Conservation (phyloP, 2,329 filamentous ascomycete species). For the Exophiala viscosa region DNA sequence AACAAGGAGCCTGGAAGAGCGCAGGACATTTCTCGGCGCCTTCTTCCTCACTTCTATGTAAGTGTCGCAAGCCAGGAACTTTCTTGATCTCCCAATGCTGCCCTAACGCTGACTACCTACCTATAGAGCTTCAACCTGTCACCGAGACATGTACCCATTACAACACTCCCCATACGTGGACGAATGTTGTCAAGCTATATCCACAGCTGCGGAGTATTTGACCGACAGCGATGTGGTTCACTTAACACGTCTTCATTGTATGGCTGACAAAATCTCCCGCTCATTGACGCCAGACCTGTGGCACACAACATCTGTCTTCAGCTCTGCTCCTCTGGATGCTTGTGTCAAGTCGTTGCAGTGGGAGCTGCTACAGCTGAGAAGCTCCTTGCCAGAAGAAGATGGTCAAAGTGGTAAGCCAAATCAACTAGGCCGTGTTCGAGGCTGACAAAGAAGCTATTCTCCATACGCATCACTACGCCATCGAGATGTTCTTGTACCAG, state of each 20-base stretch:
- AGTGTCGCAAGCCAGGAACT: constrained; percentile 12
- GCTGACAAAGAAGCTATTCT: constrained; percentile 25
- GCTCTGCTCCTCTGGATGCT: constrained; percentile 23
- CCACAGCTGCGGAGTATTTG: constrained; percentile 44
- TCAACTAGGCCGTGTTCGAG: neutral
- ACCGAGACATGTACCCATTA: constrained; percentile 45
- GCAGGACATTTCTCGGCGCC: constrained; percentile 42
- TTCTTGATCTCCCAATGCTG: neutral
- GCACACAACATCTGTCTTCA: constrained; percentile 4
- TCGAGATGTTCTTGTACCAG: constrained; percentile 30
- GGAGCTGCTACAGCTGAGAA: constrained; percentile 34
- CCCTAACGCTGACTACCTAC: neutral
- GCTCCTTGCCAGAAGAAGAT: constrained; percentile 8
- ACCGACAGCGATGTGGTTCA: constrained; percentile 47
- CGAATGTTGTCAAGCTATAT: constrained; percentile 47
- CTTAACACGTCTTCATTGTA: constrained; percentile 49
- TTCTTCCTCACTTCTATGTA: constrained; percentile 45
- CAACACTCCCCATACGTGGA: constrained; percentile 52
- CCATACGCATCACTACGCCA: constrained; percentile 26
- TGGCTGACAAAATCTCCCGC: constrained; percentile 49
- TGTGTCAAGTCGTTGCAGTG: constrained; percentile 45
- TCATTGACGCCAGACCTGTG: constrained; percentile 24
- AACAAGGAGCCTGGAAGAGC: constrained; percentile 37
- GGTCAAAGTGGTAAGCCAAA: constrained; percentile 4
- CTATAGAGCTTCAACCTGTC: constrained; percentile 30